These are phyloP conservation scores for Berberis vulgaris DNA, from an alignment of 164 flowering plant species.

Conservation along the genomic window DNA sequence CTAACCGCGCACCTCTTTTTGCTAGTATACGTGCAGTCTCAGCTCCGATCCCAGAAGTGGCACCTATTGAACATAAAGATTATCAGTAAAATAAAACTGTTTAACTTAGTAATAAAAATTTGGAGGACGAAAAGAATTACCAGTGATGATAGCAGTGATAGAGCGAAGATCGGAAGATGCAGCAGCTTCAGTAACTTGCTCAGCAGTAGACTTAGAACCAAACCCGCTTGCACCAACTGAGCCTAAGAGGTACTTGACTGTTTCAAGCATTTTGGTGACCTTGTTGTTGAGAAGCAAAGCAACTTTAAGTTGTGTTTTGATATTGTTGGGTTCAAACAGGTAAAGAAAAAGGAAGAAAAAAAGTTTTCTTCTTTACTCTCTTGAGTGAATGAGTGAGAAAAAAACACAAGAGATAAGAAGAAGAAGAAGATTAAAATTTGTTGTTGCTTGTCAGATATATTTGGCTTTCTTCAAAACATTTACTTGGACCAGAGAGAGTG, in stretches of 20 bases:
- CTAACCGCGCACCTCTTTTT: conserved; percentile 67
- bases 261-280: conserved; percentile 43
- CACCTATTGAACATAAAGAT: conserved; percentile 38
- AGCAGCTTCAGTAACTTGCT: conserved; percentile 57
- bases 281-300: too few species aligned
- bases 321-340: conserved; percentile 1
- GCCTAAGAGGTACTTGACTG: conserved; percentile 69
- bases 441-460: too few species aligned
- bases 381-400: too few species aligned
- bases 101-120: not conserved
- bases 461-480: too few species aligned
- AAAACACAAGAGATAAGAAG: too few species aligned
- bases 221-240: conserved; percentile 62
- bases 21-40: conserved; percentile 94
- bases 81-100: not conserved
- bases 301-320: not conserved
- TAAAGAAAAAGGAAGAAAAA: too few species aligned
- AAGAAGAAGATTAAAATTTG: too few species aligned
- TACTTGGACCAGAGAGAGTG: too few species aligned
- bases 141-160: conserved; percentile 87
- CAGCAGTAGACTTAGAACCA: conserved; percentile 91
- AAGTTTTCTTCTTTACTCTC: too few species aligned
- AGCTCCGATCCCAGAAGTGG: conserved; percentile 96
- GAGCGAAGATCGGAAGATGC: conserved; percentile 41
- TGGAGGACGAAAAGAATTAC: conserved; percentile 18